Percentiles rank a stretch among this genome's conserved stretches.
Evolutionary conservation across 2,329 filamentous ascomycete genomes (phyloP).

Genomic region (Ophiostoma triangulosporum): DNA sequence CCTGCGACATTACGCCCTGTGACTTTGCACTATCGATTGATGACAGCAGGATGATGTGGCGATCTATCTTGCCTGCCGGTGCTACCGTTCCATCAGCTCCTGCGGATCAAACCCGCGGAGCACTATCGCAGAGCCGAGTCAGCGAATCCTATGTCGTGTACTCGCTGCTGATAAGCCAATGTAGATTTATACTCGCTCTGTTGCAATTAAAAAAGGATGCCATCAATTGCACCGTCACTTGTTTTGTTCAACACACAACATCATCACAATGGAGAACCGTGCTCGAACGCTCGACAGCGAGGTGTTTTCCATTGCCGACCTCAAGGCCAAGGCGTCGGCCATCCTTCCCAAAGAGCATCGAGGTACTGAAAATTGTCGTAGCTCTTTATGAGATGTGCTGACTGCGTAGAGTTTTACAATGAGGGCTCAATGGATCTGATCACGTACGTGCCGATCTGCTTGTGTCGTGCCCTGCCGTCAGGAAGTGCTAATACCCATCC

Average conservation of each 20-base stretch:
- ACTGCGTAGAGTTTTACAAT: constrained; percentile 3
- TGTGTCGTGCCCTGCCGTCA: too few species aligned
- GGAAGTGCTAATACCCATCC: not conserved
- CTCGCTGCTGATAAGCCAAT: not conserved
- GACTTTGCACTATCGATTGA: too few species aligned
- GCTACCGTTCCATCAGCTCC: not conserved
- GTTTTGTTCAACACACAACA: too few species aligned
- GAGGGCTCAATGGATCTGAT: constrained; percentile 9
- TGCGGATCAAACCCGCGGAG: not conserved
- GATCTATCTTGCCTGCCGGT: too few species aligned
- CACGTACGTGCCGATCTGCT: constrained; percentile 1
- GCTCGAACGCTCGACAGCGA: not conserved
- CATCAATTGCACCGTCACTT: too few species aligned
- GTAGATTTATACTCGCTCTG: too few species aligned
- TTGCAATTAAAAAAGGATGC: too few species aligned
- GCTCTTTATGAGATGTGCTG: not conserved
- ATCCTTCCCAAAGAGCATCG: not conserved
- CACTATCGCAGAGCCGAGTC: not conserved
- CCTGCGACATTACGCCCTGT: too few species aligned
- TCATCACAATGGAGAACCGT: not conserved
- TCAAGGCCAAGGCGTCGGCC: not conserved
- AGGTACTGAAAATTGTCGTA: not conserved
- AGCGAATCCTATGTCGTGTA: not conserved
- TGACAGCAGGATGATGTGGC: too few species aligned
- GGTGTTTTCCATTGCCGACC: constrained; percentile 3